These are phyloP conservation scores for Alternaria solani DNA, from an alignment of 2,329 filamentous ascomycete genomes.

Conservation along the genomic window DNA sequence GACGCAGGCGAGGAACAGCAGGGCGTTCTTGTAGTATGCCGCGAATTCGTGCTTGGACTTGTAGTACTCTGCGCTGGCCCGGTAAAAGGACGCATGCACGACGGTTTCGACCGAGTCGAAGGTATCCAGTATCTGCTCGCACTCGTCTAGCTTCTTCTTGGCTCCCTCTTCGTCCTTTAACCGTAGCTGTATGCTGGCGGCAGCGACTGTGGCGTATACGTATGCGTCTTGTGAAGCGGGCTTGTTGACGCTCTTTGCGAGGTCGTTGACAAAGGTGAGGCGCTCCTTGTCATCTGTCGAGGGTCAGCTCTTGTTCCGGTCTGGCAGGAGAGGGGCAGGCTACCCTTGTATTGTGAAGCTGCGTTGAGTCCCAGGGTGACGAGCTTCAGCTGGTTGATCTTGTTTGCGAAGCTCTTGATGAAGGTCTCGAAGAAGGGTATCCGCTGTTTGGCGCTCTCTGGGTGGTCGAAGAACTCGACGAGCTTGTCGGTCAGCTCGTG, in stretches of 20 bases:
- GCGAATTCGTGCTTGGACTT: constrained; percentile 92
- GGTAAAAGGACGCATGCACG: constrained; percentile 96
- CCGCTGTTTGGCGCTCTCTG: constrained; percentile 82
- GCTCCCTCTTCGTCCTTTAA: constrained; percentile 82
- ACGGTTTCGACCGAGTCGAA: constrained; percentile 96
- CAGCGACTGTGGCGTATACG: constrained; percentile 90
- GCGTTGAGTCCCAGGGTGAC: constrained; percentile 89
- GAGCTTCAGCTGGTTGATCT: constrained; percentile 98
- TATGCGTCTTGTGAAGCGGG: constrained; percentile 93
- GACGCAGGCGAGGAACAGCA: constrained; percentile 96
- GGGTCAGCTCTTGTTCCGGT: constrained; percentile 31
- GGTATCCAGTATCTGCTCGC: constrained; percentile 84
- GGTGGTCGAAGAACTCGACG: constrained; percentile 84
- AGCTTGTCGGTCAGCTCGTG: constrained; percentile 94
- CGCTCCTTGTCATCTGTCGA: constrained; percentile 81
- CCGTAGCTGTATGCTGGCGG: constrained; percentile 85
- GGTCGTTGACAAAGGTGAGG: constrained; percentile 81
- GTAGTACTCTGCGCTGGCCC: constrained; percentile 93
- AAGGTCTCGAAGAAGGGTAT: constrained; percentile 93
- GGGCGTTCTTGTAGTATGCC: constrained; percentile 95
- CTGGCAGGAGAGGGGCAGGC: constrained; percentile 50
- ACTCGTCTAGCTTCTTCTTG: constrained; percentile 83
- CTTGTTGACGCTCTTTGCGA: constrained; percentile 89
- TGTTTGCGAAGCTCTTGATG: constrained; percentile 94
- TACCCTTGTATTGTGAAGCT: constrained; percentile 82